phyloP scores from a whole-genome alignment of 352 stramenopile species.

The Phytophthora colocasiae region DNA sequence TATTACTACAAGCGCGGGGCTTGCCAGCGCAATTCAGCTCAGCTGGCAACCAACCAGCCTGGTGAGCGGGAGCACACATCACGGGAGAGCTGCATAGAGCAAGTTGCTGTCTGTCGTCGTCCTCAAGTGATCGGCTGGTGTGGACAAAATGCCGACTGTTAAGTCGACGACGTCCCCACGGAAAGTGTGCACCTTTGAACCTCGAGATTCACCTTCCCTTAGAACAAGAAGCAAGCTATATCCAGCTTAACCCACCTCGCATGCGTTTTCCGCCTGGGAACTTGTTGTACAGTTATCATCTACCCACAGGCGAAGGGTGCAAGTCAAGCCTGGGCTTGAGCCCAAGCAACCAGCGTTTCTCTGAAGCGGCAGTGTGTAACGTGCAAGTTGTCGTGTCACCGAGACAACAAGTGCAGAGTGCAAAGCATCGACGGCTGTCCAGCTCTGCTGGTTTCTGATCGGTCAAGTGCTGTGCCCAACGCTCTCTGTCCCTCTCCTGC shows the following conservation, averaged over 20 bases:
- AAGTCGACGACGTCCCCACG: not conserved
- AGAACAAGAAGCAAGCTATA: conserved; percentile 2
- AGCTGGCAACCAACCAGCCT: not conserved
- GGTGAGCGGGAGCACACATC: not conserved
- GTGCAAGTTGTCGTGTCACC: conserved; percentile 31
- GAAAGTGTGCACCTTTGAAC: conserved; percentile 1
- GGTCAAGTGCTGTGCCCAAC: conserved; percentile 23
- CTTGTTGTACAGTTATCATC: too few relatives aligned
- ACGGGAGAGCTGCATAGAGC: not conserved
- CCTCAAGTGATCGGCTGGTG: not conserved
- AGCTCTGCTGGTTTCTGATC: conserved; percentile 18
- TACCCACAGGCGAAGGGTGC: not conserved
- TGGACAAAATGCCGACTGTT: not conserved
- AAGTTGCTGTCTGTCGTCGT: conserved; percentile 5
- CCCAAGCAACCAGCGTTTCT: conserved; percentile 10
- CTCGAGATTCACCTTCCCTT: conserved; percentile 8
- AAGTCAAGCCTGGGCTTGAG: conserved; percentile 4
- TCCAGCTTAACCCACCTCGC: not conserved
- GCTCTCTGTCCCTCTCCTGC: conserved; percentile 30
- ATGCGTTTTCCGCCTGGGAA: not conserved
- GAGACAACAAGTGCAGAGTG: conserved; percentile 6
- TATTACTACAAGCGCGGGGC: not conserved
- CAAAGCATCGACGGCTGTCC: conserved; percentile 21
- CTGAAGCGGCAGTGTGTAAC: conserved; percentile 26
- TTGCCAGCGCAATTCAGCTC: conserved; percentile 1